Base-by-base conservation (phyloP, 805 yeast genomes). In the Zygotorulaspora danielsina region DNA sequence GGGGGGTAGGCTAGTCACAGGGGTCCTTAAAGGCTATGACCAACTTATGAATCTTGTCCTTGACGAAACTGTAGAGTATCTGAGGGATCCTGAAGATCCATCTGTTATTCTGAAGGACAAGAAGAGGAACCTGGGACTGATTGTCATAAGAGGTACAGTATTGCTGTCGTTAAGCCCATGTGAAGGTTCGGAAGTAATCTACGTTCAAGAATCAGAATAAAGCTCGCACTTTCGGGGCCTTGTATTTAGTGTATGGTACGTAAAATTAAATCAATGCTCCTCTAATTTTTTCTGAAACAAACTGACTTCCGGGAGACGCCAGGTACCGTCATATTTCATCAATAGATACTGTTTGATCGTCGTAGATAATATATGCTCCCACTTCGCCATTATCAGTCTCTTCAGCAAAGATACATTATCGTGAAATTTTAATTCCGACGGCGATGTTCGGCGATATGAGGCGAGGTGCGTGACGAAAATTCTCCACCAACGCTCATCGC, bases 1-100 rank as follows among this genome's bases (percentile, higher is more conserved):
- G 49, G 95, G 95, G 9, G 96, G 96, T 5, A 77, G 97, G 56
- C 79, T 80, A 51, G 78, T 84, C n/a, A 70, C 71, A 12, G 98
- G 98, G 24, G 66, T 69, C 1, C 73, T 90, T 51, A 86, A 84
- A 51, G 97, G 97, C 5, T 82, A 72, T 55, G 94, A 84, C 57
- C 88, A 80, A 58, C 70, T 83, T 55, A 79, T 83, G 86, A 84
- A 84, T 63, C 65, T 84, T 51, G 90, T 84, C 2, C 69, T 84
- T 45, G 87, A 82, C 54, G 76, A 82, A 20, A 81, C 78, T 5
- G 67, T 69, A 22, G 97, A 93, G 61, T 80, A 55, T 34, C 33
- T 56, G 45, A 51, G 59, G 57, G 88, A 80, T 46, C 73, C 80
- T n/a, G 80, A 76, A 24, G 85, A 80, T 41, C 78, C 75, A 19